A percentile compares a stretch with the other conserved stretches of the same genome.
Conservation (phyloP, 2,329 filamentous ascomycete species). For the Thelonectria discophora region DNA sequence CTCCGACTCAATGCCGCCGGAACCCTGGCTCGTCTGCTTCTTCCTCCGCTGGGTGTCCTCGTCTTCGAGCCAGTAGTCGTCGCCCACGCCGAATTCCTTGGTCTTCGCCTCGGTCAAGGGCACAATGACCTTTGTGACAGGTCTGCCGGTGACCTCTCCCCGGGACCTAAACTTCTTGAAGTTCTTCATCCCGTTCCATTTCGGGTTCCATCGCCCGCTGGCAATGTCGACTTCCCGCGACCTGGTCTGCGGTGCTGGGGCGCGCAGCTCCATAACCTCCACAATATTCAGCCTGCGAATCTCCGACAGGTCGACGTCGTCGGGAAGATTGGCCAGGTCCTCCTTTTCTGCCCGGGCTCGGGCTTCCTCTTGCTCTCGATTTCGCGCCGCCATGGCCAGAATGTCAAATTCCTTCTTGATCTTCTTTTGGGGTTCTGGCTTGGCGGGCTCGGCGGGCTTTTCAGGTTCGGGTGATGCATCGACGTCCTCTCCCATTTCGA, state of each 20-base stretch:
- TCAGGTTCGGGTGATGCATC: constrained; percentile 43
- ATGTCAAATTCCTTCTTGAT: constrained; percentile 73
- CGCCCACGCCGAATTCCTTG: constrained; percentile 77
- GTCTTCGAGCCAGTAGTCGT: constrained; percentile 78
- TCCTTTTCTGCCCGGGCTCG: constrained; percentile 63
- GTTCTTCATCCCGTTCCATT: constrained; percentile 94
- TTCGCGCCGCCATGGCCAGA: constrained; percentile 69
- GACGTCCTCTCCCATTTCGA: constrained; percentile 65
- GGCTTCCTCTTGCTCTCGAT: constrained; percentile 73
- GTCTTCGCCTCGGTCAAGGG: constrained; percentile 74
- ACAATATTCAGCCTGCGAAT: constrained; percentile 79
- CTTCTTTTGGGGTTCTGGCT: constrained; percentile 53
- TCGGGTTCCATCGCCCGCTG: constrained; percentile 78
- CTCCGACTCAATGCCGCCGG: constrained; percentile 33
- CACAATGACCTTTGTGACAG: constrained; percentile 68
- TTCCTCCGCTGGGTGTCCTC: constrained; percentile 47
- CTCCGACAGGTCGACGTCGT: constrained; percentile 74
- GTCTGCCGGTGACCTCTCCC: constrained; percentile 57
- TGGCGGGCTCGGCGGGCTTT: constrained; percentile 25
- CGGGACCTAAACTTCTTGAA: constrained; percentile 86
- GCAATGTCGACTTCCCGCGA: constrained; percentile 60
- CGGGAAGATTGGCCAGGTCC: constrained; percentile 61
- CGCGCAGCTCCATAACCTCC: constrained; percentile 75
- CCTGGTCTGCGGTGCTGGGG: constrained; percentile 41
- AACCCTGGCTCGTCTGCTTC: constrained; percentile 40